Evolutionary conservation across 2,329 filamentous ascomycete species (phyloP), one percentile per base, ranked within the genome.

Genomic region (Microcera coccophila): DNA sequence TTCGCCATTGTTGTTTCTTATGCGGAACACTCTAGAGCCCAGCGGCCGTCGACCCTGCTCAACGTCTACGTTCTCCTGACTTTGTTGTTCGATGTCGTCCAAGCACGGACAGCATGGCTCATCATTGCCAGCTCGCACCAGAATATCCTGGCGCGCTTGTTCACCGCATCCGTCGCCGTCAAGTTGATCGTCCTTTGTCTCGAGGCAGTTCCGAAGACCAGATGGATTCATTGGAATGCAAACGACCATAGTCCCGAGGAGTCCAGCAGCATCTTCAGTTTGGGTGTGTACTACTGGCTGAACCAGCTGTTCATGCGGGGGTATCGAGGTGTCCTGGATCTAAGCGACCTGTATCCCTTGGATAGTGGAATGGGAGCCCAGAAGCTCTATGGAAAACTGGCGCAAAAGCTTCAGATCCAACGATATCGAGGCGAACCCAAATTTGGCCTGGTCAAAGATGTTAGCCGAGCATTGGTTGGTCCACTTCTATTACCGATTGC

Each of bases 31-130:
- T 48, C 50, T 38, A 66, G 49, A 12, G 59, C 67, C 2, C 59
- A 58, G 0, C 59, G 69, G 1, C 72, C 73, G 0, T 76, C 73
- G 0, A 55, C 68, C 0, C 39, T 76, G 3, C 53, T 77, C 11
- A 65, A 55, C 14, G 46, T 54, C 10, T 76, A 69, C 38, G 46
- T 76, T 3, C 48, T 68, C 9, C 28, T 74, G 3, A 69, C 69
- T 2, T 48, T 72, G 0, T 50, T 76, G 2, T 62, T 75, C 18
- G 74, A 77, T 28, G 52, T 65, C 3, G 63, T 64, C 0, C 68
- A 69, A 44, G 57, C 60, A 0, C 61, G 74, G 8, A 75, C 72
- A 0, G 46, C 69, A 3, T 75, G 68, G 62, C 58, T 75, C 22
- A 46, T 57, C 34, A 53, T 52, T 37, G 24, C 34, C 8, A 52